These are phyloP conservation scores for Cryphonectria parasitica DNA, from an alignment of 2,329 filamentous ascomycete genomes.

Conservation along the genomic window DNA sequence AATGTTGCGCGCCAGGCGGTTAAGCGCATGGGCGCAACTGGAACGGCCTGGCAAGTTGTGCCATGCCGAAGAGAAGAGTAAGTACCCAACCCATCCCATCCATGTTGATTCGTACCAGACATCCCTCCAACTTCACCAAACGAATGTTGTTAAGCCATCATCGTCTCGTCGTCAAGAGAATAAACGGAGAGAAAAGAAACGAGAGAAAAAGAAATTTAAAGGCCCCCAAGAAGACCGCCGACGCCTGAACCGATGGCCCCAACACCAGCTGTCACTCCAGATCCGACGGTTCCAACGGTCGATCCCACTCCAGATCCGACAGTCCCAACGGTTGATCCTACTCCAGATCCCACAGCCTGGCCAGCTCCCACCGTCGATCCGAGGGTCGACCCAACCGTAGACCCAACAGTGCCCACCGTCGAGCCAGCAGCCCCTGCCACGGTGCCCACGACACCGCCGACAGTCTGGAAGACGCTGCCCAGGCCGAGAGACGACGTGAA, in stretches of 20 bases:
- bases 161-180: neutral
- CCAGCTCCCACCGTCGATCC: neutral
- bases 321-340: neutral
- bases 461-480: neutral
- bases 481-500: conserved; percentile 7
- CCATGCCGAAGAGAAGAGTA: conserved; percentile 8
- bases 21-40: conserved; percentile 10
- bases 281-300: neutral
- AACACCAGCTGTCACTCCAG: neutral
- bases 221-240: conserved; percentile 1
- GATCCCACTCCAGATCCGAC: neutral
- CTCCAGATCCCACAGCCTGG: neutral
- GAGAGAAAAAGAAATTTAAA: neutral
- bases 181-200: neutral
- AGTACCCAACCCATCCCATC: neutral
- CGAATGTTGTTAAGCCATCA: neutral
- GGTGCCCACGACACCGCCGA: neutral
- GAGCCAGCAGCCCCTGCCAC: neutral
- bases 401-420: neutral
- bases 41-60: conserved; percentile 5
- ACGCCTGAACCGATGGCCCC: neutral
- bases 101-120: neutral
- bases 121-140: neutral
- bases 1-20: conserved; percentile 2
- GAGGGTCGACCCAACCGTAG: neutral